Percentiles rank a stretch among this genome's conserved stretches.
Evolutionary conservation across 371 early-diverging fungal genomes (phyloP).

Genomic region (Mucor piriformis): DNA sequence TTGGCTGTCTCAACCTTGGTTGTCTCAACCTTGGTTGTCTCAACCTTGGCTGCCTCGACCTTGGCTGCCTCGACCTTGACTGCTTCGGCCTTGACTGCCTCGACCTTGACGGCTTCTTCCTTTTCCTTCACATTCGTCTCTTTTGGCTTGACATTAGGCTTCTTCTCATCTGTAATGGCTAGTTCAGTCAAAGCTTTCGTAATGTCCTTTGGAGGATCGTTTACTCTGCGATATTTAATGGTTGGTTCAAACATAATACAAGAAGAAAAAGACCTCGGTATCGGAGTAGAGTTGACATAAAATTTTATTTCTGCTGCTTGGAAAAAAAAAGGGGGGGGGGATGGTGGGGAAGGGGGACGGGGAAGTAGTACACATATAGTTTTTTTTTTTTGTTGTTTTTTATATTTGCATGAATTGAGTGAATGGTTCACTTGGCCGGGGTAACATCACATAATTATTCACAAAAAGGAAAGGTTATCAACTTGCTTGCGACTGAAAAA

Average conservation of each 20-base stretch:
- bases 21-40: background rate
- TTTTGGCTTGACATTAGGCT: background rate
- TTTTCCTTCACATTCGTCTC: background rate
- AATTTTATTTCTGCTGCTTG: conserved; percentile 8
- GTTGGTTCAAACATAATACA: conserved; percentile 48
- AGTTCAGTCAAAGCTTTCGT: background rate
- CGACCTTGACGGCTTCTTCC: background rate
- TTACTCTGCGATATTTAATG: conserved; percentile 44
- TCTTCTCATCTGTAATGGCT: background rate
- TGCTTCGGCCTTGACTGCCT: background rate
- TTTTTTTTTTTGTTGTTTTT: too few species aligned
- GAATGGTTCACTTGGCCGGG: background rate
- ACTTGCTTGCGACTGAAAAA: too few species aligned
- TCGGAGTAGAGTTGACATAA: background rate
- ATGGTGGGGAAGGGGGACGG: background rate
- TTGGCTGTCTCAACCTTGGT: too few species aligned
- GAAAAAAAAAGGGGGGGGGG: background rate
- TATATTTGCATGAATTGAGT: background rate
- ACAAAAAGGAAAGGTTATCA: too few species aligned
- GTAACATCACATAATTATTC: background rate
- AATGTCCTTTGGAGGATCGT: conserved; percentile 15
- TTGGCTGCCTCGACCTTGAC: background rate
- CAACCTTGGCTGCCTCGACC: background rate
- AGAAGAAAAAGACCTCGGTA: background rate
- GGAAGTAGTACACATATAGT: background rate